A percentile compares a stretch with the other conserved stretches of the same genome.
phyloP scores from a whole-genome alignment of 768 basidiomycete genomes.

The Hericium erinaceus region DNA sequence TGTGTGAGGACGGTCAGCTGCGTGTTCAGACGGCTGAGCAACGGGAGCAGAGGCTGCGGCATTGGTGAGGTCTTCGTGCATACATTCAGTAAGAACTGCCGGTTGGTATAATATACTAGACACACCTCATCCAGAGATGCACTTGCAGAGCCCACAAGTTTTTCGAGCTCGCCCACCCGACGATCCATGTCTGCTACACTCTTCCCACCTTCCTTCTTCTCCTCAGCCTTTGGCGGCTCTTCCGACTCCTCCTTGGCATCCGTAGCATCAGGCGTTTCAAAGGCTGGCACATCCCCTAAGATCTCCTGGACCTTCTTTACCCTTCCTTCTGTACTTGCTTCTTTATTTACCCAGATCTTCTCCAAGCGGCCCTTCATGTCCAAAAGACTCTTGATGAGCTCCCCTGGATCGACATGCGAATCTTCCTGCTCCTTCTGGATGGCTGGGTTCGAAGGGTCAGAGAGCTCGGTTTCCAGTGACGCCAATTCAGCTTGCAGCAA shows the following conservation, averaged over 20 bases:
- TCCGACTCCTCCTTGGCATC: constrained; percentile 13
- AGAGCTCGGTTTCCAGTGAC: constrained; percentile 74
- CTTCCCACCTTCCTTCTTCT: constrained; percentile 22
- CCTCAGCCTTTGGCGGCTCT: constrained; percentile 1
- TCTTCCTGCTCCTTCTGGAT: constrained; percentile 50
- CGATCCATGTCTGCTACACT: constrained; percentile 69
- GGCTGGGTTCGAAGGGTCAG: constrained; percentile 68
- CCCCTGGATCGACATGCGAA: constrained; percentile 59
- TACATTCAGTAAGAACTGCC: background rate
- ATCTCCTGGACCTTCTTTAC: constrained; percentile 54
- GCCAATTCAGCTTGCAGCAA: constrained; percentile 69
- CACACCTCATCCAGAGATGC: constrained; percentile 75
- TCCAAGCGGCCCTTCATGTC: constrained; percentile 64
- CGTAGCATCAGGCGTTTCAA: background rate
- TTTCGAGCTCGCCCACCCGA: constrained; percentile 78
- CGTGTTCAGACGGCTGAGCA: constrained; percentile 72
- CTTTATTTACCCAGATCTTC: constrained; percentile 40
- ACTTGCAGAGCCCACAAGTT: constrained; percentile 72
- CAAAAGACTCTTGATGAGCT: constrained; percentile 68
- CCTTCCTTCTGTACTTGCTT: constrained; percentile 47
- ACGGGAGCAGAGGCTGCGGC: constrained; percentile 73
- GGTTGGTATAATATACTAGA: background rate
- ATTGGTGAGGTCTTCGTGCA: constrained; percentile 51
- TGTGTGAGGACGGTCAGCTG: constrained; percentile 87
- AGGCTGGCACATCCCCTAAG: constrained; percentile 28